Conservation (phyloP, 768 basidiomycete genomes). For the Cystobasidium ongulense region DNA sequence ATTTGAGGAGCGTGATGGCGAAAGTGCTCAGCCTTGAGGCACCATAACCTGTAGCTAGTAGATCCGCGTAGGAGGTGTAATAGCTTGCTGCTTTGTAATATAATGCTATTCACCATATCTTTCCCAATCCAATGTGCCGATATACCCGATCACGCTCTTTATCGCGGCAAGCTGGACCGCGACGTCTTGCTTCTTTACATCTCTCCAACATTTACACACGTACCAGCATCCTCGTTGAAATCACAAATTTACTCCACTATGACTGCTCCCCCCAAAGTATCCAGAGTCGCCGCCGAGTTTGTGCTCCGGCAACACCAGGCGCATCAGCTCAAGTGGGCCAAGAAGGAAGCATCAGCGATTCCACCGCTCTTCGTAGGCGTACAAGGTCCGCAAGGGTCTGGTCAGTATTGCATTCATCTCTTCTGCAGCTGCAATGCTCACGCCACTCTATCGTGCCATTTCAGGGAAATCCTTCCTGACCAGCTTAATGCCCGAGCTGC, state of each 20-base stretch:
- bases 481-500: constrained; percentile 51
- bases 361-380: constrained; percentile 71
- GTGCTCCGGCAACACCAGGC: constrained; percentile 24
- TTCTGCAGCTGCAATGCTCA: not conserved
- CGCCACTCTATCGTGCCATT: not conserved
- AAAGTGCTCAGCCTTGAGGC: not conserved
- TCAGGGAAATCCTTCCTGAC: constrained; percentile 72
- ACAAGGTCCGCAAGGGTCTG: constrained; percentile 90
- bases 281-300: constrained; percentile 20
- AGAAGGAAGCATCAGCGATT: not conserved
- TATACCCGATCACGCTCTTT: not conserved
- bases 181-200: too few species aligned
- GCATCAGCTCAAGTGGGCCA: constrained; percentile 4
- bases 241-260: not conserved
- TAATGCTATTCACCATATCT: too few species aligned
- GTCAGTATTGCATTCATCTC: constrained; percentile 30
- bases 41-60: too few species aligned
- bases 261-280: not conserved
- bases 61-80: too few species aligned
- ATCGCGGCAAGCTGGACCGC: too few species aligned
- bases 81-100: too few species aligned
- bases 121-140: too few species aligned
- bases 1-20: not conserved
- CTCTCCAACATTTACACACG: too few species aligned
- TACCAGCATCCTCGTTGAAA: too few species aligned